phyloP scores from a whole-genome alignment of 225 moss, liverwort and hornwort species.

The Sphagnum tenellum region DNA sequence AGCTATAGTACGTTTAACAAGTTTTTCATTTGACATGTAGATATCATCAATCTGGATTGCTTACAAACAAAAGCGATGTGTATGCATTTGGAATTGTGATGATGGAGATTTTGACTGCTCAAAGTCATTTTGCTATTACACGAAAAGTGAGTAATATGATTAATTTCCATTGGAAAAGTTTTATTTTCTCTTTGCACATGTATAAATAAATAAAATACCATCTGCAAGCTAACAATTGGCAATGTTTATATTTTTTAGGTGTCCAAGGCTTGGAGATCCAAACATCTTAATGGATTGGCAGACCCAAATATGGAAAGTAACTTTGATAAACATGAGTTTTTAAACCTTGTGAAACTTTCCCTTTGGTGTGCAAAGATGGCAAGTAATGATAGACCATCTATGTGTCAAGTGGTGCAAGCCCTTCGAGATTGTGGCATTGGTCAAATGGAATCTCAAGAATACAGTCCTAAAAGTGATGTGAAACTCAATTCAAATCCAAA shows the following conservation, averaged over 20 bases:
- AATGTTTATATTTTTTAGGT: constrained; percentile 14
- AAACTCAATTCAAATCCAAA: too few relatives aligned
- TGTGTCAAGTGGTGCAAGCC: constrained; percentile 39
- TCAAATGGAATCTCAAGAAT: too few relatives aligned
- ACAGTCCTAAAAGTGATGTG: too few relatives aligned
- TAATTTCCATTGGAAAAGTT: background rate
- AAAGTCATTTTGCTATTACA: constrained; percentile 4
- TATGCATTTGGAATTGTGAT: constrained; percentile 49
- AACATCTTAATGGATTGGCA: constrained; percentile 15
- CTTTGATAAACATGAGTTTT: constrained; percentile 16
- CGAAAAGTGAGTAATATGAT: constrained; percentile 7
- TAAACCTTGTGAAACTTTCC: constrained; percentile 26
- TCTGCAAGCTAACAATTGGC: background rate
- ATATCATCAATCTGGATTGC: constrained; percentile 22
- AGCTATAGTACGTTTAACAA: background rate
- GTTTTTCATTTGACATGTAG: constrained; percentile 8
- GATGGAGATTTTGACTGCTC: constrained; percentile 36
- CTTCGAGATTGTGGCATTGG: constrained; percentile 12
- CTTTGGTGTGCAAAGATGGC: constrained; percentile 26
- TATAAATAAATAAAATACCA: background rate
- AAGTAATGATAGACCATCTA: constrained; percentile 29
- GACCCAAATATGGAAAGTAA: constrained; percentile 17
- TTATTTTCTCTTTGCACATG: background rate
- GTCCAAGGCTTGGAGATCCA: constrained; percentile 11
- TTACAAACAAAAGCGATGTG: constrained; percentile 51